Evolutionary conservation across 768 basidiomycete species (phyloP), one percentile per base, ranked within the genome.

Genomic region (Lentinula edodes): DNA sequence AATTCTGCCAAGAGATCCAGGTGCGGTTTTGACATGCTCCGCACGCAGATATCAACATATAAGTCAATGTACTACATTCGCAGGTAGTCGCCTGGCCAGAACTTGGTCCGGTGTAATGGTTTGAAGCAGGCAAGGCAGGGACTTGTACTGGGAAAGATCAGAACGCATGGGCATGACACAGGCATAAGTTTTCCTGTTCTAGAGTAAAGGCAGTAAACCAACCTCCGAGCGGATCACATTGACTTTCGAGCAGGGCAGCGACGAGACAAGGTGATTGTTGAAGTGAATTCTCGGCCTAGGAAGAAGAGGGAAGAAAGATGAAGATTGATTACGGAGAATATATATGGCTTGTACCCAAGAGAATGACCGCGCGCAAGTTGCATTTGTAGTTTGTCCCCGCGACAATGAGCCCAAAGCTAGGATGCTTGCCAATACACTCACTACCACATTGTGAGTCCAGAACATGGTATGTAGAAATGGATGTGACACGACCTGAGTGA

Each of bases 21-120:
- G 67, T 70, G n/a, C 77, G 75, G 32, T 71, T 71, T 68, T 89
- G 87, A 65, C 87, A 89, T 35, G 72, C 73, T 34, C 78, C 84
- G 64, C 87, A 89, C 0, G 86, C 86, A 55, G 80, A 82, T 32
- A 88, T 70, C 57, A 82, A 60, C 10, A 78, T 81, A 65, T 88
- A 89, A 34, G 79, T 79, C 18, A 87, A 80, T 1, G 83, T 76
- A 66, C 77, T 87, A 66, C 87, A 89, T 61, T 69, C 65, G 64
- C 87, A 89, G 2, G 62, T 46, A 57, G 77, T 73, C 7, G 79
- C 78, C 20, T 71, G 41, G 0, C 61, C 54, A n/a, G 65, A 56
- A 2, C 61, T 62, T 5, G 84, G 83, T 0, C 78, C 79, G 13
- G 70, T 60, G 65, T 85, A 85, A 62, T 80, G 75, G 13, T 66